Conservation (phyloP, 192 early-diverging fungal genomes). For the Polychytrium aggregatum region DNA sequence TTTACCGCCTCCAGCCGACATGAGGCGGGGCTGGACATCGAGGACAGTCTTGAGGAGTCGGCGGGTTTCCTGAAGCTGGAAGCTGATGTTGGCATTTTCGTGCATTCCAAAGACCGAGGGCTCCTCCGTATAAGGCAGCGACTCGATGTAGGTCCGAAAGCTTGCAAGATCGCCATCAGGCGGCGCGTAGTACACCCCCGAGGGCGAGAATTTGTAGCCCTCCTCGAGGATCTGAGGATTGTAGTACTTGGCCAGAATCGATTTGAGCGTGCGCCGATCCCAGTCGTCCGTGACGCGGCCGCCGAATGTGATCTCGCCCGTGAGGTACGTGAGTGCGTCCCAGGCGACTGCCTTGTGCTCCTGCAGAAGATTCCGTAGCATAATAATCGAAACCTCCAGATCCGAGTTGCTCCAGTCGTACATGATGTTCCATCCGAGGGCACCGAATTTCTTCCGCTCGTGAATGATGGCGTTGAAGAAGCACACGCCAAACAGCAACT, state of each 20-base stretch:
- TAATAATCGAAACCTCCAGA: conserved; percentile 39
- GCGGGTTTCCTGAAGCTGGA: conserved; percentile 44
- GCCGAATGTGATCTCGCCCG: conserved; percentile 53
- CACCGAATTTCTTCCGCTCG: conserved; percentile 51
- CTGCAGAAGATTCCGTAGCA: conserved; percentile 35
- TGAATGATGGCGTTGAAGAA: conserved; percentile 58
- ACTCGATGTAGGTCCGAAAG: conserved; percentile 41
- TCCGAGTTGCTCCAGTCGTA: conserved; percentile 51
- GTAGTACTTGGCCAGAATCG: conserved; percentile 41
- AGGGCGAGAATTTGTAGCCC: conserved; percentile 35
- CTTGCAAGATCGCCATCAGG: conserved; percentile 32
- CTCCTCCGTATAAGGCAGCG: conserved; percentile 44
- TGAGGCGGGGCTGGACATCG: conserved; percentile 43
- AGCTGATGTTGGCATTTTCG: conserved; percentile 57
- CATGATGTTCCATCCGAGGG: conserved; percentile 50
- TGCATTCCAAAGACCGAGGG: conserved; percentile 57
- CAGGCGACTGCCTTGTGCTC: conserved; percentile 40
- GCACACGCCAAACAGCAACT: conserved; percentile 50
- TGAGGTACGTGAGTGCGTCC: conserved; percentile 47
- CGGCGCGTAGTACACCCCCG: conserved; percentile 45
- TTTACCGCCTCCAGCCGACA: conserved; percentile 27
- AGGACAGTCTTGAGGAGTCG: conserved; percentile 39
- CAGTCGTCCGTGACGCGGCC: conserved; percentile 54
- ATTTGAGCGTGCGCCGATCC: conserved; percentile 42
- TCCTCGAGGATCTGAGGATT: conserved; percentile 36